Conservation (phyloP, 257 asterid species). For the Linderniella brevidens region DNA sequence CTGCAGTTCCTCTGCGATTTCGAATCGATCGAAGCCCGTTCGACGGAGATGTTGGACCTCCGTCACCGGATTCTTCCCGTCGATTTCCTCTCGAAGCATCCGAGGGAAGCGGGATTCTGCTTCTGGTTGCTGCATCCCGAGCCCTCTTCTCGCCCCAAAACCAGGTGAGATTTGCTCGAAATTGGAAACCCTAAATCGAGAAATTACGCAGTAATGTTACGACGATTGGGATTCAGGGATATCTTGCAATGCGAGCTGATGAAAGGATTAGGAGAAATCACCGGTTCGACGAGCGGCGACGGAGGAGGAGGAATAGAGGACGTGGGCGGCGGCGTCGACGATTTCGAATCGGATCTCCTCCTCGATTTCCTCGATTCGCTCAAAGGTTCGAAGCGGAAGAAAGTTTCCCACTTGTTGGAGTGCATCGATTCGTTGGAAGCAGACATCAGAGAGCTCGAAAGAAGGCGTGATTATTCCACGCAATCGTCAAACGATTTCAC, state of each 20-base stretch:
- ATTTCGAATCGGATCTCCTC: constrained; percentile 23
- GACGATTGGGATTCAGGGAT: constrained; percentile 16
- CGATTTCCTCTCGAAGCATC: too few species aligned
- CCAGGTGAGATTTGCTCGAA: too few species aligned
- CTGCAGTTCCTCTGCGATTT: too few species aligned
- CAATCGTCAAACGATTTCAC: not conserved
- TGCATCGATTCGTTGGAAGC: constrained; percentile 19
- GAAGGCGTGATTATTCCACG: not conserved
- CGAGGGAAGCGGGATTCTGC: too few species aligned
- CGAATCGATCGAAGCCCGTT: too few species aligned
- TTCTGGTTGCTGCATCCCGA: too few species aligned
- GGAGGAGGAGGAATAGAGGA: constrained; percentile 12
- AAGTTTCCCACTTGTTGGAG: constrained; percentile 13
- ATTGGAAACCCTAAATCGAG: too few species aligned
- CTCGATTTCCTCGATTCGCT: constrained; percentile 25
- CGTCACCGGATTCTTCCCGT: too few species aligned
- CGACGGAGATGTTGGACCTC: too few species aligned
- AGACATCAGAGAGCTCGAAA: constrained; percentile 25
- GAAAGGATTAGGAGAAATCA: constrained; percentile 1
- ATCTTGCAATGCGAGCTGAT: constrained; percentile 29
- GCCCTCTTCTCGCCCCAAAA: too few species aligned
- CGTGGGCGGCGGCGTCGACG: constrained; percentile 15
- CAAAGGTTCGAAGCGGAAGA: constrained; percentile 15
- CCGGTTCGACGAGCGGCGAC: not conserved
- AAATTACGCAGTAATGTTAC: too few species aligned